These are phyloP conservation scores for Marasmius sp. DNA, from an alignment of 1,284 basidiomycete species.

Conservation along the genomic window DNA sequence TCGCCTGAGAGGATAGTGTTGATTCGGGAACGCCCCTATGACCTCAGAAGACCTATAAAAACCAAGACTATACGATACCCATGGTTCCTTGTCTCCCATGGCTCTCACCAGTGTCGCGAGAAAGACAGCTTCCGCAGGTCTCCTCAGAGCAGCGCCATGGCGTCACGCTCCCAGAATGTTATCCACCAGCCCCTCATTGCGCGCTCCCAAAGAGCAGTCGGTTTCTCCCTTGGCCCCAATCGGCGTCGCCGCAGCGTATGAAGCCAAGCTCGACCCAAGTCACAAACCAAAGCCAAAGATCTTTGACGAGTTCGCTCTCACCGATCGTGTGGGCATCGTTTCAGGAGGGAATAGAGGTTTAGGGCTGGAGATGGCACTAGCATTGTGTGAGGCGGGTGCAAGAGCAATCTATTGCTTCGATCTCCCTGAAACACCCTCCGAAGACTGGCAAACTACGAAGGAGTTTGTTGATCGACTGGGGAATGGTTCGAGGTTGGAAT, in stretches of 20 bases:
- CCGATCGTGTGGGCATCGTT: conserved; percentile 74
- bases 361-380: conserved; percentile 81
- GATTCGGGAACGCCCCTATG: too few species aligned
- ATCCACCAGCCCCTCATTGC: not conserved
- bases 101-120: not conserved
- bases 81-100: not conserved
- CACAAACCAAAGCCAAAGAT: conserved; percentile 46
- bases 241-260: conserved; percentile 61
- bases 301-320: conserved; percentile 73
- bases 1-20: too few species aligned
- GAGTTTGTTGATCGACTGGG: conserved; percentile 52
- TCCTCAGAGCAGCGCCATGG: too few species aligned
- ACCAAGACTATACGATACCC: too few species aligned
- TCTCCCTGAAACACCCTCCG: conserved; percentile 60
- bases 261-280: conserved; percentile 32
- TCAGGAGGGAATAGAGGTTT: conserved; percentile 81
- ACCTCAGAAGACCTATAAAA: too few species aligned
- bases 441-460: conserved; percentile 62
- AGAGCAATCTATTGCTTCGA: conserved; percentile 78
- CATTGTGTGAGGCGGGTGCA: conserved; percentile 76
- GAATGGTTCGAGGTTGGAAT: conserved; percentile 57
- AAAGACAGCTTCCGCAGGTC: not conserved
- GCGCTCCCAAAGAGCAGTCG: conserved; percentile 33
- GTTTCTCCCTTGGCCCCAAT: conserved; percentile 57
- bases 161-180: not conserved